Conservation (phyloP, 345 rosid species). For the Arabidopsis arenosa region DNA sequence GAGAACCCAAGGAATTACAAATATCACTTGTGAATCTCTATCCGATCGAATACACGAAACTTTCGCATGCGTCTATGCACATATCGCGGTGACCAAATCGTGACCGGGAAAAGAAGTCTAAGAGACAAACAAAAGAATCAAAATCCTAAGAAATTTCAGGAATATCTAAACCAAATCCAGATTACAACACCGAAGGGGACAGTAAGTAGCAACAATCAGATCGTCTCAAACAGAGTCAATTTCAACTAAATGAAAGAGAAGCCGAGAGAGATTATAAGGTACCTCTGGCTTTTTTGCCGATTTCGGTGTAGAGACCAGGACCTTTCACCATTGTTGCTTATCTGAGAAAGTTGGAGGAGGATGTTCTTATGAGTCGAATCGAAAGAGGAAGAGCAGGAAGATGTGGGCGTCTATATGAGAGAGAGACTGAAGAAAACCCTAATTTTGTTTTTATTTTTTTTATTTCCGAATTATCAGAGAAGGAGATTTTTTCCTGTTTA, state of each 20-base stretch:
- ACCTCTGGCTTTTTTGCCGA: conserved; percentile 98
- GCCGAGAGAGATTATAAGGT: background rate
- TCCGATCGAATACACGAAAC: background rate
- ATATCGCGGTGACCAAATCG: background rate
- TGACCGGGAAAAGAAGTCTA: background rate
- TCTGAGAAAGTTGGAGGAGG: background rate
- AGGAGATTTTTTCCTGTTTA: background rate
- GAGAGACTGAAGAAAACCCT: conserved; percentile 30
- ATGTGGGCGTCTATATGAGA: conserved; percentile 9
- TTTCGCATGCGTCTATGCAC: conserved; percentile 5
- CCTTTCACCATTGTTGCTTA: conserved; percentile 70
- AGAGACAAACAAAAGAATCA: background rate
- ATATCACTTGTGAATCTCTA: background rate
- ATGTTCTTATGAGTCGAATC: background rate
- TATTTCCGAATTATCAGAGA: background rate
- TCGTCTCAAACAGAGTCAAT: background rate
- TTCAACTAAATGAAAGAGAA: background rate
- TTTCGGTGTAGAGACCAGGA: conserved; percentile 90
- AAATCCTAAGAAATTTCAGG: background rate
- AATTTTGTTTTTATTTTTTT: conserved; percentile 1
- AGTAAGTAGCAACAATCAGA: conserved; percentile 3
- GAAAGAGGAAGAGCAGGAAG: background rate
- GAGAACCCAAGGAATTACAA: background rate
- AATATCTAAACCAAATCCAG: background rate
- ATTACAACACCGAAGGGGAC: background rate